phyloP scores from a whole-genome alignment of 2,329 filamentous ascomycete species.

The Niveomyces coronatus region DNA sequence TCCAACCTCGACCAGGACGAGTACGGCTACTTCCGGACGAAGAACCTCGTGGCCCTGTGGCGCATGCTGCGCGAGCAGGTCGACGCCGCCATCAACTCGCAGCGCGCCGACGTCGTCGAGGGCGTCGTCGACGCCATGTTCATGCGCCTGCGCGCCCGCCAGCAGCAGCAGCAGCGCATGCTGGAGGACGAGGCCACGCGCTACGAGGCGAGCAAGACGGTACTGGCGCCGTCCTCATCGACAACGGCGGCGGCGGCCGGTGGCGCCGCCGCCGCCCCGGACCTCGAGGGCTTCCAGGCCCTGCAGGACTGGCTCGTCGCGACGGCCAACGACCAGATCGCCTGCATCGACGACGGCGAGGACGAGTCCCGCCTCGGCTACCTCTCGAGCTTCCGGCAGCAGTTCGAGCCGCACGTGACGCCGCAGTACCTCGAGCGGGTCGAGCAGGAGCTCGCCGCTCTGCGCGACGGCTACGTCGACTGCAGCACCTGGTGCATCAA shows the following conservation, averaged over 20 bases:
- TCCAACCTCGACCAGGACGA: conserved; percentile 75
- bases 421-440: conserved; percentile 69
- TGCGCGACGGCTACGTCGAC: conserved; percentile 91
- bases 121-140: conserved; percentile 97
- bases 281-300: conserved; percentile 61
- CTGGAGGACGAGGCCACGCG: conserved; percentile 74
- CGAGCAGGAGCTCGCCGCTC: conserved; percentile 58
- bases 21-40: conserved; percentile 84
- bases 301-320: conserved; percentile 94
- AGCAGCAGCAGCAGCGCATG: conserved; percentile 78
- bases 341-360: conserved; percentile 88
- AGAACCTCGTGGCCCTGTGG: conserved; percentile 90
- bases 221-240: no score
- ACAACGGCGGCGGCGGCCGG: no score
- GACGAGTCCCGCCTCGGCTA: conserved; percentile 68
- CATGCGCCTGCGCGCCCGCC: conserved; percentile 68
- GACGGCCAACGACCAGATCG: conserved; percentile 96
- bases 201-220: conserved; percentile 50
- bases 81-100: conserved; percentile 71
- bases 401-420: conserved; percentile 72
- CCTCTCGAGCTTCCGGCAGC: conserved; percentile 73
- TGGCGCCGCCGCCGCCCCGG: no score
- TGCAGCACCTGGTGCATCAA: conserved; percentile 86
- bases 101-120: conserved; percentile 83
- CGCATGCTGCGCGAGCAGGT: conserved; percentile 94